Base-by-base conservation (phyloP, 495 filamentous ascomycete genomes). In the Lasiosphaeria miniovina region DNA sequence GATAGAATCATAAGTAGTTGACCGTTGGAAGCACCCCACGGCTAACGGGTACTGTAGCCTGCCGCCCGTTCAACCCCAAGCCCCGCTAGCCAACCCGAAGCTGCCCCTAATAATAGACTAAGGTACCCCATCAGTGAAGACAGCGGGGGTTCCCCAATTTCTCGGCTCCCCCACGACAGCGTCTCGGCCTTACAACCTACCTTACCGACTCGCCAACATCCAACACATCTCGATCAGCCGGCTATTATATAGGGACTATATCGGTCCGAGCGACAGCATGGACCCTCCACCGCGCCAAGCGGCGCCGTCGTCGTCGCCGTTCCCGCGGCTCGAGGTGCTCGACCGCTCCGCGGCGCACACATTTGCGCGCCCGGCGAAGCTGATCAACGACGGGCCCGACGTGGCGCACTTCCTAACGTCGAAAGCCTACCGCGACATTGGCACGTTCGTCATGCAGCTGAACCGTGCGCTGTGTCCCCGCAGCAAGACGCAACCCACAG, bases 401-500 rank as follows among this genome's bases (percentile, higher is more conserved):
- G 88, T 98, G 24, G 64, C 80, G 6, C 77, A 76, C 52, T 99
- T 97, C 66, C 80, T 91, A 36, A 79, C 80, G 34, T 90, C 91
- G 35, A 84, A 80, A 69, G 94, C 90, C 14, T 96, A 98, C 74
- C 78, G 80, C 49, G 89, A 96, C 71, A 90, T 98, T 38, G 86
- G 89, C 75, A 81, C 82, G 49, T 99, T 96, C 68, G 71, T 98
- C 6, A 72, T 95, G 49, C 94, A 98, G 73, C 82, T 99, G 34
- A 98, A 96, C 70, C 83, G 86, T 45, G 84, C 91, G 15, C 86
- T 98, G 78, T 91, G 93, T 67, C 92, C 94, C 3, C 77, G 84
- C 35, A 77, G 78, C 31, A 43, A 50, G 15, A 41, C 34, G 0
- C 49, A 4, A 12, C 49, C 49, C 24, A 51, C 24, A 35, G 50